Evolutionary conservation across 1,284 basidiomycete genomes (phyloP), one percentile per base, ranked within the genome.

Genomic region (Ganoderma sinense): DNA sequence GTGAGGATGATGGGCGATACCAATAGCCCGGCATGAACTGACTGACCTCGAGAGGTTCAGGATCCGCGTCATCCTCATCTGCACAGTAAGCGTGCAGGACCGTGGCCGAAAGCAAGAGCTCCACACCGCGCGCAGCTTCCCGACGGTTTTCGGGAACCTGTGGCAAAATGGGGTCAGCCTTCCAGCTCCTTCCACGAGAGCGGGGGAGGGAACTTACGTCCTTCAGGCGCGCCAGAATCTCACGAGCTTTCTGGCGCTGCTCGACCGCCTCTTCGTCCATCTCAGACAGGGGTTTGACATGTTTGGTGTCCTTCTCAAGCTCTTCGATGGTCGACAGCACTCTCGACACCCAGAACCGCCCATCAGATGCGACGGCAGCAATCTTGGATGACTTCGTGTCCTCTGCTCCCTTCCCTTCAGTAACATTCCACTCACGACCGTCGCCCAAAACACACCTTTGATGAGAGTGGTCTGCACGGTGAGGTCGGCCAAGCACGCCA

Each of bases 301-400:
- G 91, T 79, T 94, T 95, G 41, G 78, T 77, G 78, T 97, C 94
- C 66, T 85, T 84, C 77, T 93, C 90, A 40, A 96, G 78, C 60
- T 78, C 75, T 31, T 85, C 82, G 68, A 98, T 85, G 8, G 88
- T 88, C 5, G 84, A 80, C 43, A 96, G 83, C 5, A 90, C 89
- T 75, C 90, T 90, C 7, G 89, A 85, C 4, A 95, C 83, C 97
- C 97, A 98, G 67, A 94, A 89, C 74, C 91, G 87, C 31, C 95
- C 94, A 67, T 92, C 87, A 6, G 89, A 85, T 56, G 93, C 88
- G 29, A 89, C 87, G 2, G 89, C 93, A 23, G 88, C 82, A 26
- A 86, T 79, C 77, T 91, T 92, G 23, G 81, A 79, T 0, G 84
- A 79, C 72, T 88, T 90, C 65, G 87, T 85, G 51, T 83, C 88